Percentiles rank a stretch among this genome's conserved stretches.
These are phyloP conservation scores for Diaporthe velutina DNA, from an alignment of 2,329 filamentous ascomycete species.

Conservation along the genomic window DNA sequence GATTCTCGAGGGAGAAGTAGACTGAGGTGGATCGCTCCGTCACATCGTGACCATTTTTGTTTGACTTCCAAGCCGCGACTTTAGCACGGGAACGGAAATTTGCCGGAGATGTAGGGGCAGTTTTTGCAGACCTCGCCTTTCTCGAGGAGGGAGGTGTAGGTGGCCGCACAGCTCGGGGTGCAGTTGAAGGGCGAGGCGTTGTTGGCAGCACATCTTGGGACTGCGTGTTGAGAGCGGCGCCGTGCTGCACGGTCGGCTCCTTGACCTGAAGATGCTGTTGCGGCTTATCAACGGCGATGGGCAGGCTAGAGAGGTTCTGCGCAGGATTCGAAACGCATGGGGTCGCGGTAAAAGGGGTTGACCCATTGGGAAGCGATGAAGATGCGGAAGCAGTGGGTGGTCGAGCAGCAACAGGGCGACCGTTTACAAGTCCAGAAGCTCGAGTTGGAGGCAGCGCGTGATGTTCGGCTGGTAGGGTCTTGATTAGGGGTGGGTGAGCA, in stretches of 20 bases:
- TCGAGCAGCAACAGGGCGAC: neutral
- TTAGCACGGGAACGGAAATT: constrained; percentile 39
- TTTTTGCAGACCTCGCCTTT: constrained; percentile 40
- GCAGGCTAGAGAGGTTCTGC: neutral
- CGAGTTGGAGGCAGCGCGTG: neutral
- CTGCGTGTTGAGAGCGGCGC: neutral
- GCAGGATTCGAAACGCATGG: neutral
- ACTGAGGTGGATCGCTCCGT: neutral
- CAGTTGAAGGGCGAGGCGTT: neutral
- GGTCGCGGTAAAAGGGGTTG: neutral
- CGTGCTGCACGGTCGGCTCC: neutral
- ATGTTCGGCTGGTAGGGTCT: neutral
- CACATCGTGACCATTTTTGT: neutral
- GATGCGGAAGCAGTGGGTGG: neutral
- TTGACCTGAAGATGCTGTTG: neutral
- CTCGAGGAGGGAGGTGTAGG: constrained; percentile 43
- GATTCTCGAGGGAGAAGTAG: constrained; percentile 36
- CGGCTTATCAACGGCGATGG: neutral
- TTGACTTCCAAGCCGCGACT: constrained; percentile 41
- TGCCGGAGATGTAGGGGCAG: constrained; percentile 32
- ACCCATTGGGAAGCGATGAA: neutral
- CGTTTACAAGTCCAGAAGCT: neutral
- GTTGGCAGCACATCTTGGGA: neutral
- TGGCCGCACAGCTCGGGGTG: neutral
- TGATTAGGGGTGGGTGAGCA: neutral